Percentiles rank a stretch among this genome's conserved stretches.
phyloP scores from a whole-genome alignment of 2,329 filamentous ascomycete species.

The Ophiostoma triangulosporum region DNA sequence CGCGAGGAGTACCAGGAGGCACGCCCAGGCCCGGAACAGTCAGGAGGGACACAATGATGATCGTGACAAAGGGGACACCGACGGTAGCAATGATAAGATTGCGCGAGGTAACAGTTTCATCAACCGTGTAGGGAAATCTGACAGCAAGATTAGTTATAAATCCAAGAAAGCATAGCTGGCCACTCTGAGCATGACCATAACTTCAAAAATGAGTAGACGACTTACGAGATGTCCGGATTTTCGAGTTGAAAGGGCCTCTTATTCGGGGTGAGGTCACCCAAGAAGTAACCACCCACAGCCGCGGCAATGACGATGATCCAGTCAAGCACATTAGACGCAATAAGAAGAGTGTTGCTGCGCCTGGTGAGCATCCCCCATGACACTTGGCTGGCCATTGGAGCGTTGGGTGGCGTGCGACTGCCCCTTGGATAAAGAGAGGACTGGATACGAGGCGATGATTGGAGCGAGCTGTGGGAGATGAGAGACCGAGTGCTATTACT shows the following conservation, averaged over 20 bases:
- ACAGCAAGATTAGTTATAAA: not conserved
- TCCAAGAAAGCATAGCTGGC: not conserved
- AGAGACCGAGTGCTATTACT: constrained; percentile 7
- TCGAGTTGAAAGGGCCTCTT: constrained; percentile 57
- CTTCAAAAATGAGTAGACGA: constrained; percentile 6
- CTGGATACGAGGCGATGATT: not conserved
- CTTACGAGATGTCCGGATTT: constrained; percentile 62
- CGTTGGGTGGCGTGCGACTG: not conserved
- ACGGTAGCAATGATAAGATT: constrained; percentile 52
- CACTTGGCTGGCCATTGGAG: not conserved
- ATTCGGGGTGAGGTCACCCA: constrained; percentile 49
- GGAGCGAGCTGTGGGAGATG: not conserved
- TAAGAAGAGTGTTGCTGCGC: constrained; percentile 21
- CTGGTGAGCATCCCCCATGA: not conserved
- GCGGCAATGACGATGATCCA: constrained; percentile 55
- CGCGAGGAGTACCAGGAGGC: constrained; percentile 45
- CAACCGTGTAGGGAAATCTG: constrained; percentile 54
- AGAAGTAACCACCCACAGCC: constrained; percentile 43
- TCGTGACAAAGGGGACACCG: constrained; percentile 50
- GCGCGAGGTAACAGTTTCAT: constrained; percentile 59
- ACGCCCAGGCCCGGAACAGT: constrained; percentile 62
- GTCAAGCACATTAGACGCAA: constrained; percentile 58
- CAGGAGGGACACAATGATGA: constrained; percentile 53
- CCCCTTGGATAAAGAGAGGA: not conserved
- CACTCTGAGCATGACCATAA: not conserved